These are phyloP conservation scores for Tubosaeta sp. DNA, from an alignment of 768 basidiomycete species.

Conservation along the genomic window DNA sequence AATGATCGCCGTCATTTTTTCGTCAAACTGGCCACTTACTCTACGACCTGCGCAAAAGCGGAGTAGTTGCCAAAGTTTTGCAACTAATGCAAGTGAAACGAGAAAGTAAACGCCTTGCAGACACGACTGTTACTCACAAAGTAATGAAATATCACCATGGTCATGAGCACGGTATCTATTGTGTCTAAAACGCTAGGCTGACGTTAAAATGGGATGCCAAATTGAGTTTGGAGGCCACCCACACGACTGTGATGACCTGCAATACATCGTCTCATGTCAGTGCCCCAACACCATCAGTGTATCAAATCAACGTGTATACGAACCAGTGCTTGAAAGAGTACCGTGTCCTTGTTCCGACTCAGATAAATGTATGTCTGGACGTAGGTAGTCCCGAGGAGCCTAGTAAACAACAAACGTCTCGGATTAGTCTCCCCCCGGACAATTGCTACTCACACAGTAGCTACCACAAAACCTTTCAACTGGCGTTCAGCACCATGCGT, in stretches of 20 bases:
- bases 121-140: neutral
- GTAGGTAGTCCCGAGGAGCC: slow-evolving; percentile 5
- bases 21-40: neutral
- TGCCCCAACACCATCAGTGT: neutral
- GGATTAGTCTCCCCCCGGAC: neutral
- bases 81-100: neutral
- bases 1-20: neutral
- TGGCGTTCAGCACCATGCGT: neutral
- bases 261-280: neutral
- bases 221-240: neutral
- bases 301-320: neutral
- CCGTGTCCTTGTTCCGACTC: neutral
- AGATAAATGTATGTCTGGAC: slow-evolving; percentile 5
- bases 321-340: slow-evolving; percentile 2
- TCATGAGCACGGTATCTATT: neutral
- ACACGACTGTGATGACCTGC: slow-evolving; percentile 1
- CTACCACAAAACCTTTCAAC: slow-evolving; percentile 3
- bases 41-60: neutral
- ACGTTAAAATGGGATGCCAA: neutral
- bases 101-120: neutral
- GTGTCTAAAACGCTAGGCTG: neutral
- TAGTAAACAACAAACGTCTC: neutral
- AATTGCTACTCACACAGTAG: slow-evolving; percentile 1
- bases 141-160: neutral
- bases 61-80: neutral